Percentiles rank a stretch among this genome's conserved stretches.
Conservation (phyloP, 169 alveolate genomes). For the Plasmodium adleri region DNA sequence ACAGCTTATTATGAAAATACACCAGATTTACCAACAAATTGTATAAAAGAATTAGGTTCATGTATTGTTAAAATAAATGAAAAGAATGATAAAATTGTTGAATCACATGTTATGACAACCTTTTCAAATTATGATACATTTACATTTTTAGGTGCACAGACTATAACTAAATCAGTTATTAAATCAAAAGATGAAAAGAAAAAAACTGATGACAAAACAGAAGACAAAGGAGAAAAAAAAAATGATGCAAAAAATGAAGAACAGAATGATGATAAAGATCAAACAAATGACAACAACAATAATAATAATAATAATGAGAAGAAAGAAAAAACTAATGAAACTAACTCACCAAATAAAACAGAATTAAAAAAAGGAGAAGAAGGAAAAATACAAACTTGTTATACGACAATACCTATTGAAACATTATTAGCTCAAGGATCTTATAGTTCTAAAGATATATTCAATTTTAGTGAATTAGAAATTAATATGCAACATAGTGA, state of each 20-base stretch:
- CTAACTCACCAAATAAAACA: slow-evolving; percentile 20
- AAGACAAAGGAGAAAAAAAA: slow-evolving; percentile 6
- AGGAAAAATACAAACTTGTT: slow-evolving; percentile 76
- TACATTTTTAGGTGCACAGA: slow-evolving; percentile 60
- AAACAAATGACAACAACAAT: slow-evolving; percentile 15
- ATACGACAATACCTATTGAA: slow-evolving; percentile 78
- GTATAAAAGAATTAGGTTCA: slow-evolving; percentile 77
- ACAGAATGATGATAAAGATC: slow-evolving; percentile 34
- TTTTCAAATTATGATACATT: slow-evolving; percentile 63
- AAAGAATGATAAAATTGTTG: slow-evolving; percentile 75
- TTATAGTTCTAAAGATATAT: slow-evolving; percentile 73
- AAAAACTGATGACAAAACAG: slow-evolving; percentile 42
- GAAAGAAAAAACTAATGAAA: slow-evolving; percentile 1
- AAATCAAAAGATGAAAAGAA: slow-evolving; percentile 46
- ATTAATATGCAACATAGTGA: slow-evolving; percentile 78
- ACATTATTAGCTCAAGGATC: slow-evolving; percentile 65
- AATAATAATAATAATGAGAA: slow-evolving; percentile 5
- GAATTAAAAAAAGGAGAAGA: slow-evolving; percentile 77
- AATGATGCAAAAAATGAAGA: slow-evolving; percentile 14
- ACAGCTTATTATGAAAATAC: slow-evolving; percentile 76
- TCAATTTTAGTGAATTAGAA: slow-evolving; percentile 76
- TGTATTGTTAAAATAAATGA: slow-evolving; percentile 80
- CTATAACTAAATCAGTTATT: slow-evolving; percentile 42
- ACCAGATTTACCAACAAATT: slow-evolving; percentile 72
- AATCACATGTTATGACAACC: slow-evolving; percentile 72